Conservation (phyloP, 257 asterid species). For the Lycium ferocissimum region DNA sequence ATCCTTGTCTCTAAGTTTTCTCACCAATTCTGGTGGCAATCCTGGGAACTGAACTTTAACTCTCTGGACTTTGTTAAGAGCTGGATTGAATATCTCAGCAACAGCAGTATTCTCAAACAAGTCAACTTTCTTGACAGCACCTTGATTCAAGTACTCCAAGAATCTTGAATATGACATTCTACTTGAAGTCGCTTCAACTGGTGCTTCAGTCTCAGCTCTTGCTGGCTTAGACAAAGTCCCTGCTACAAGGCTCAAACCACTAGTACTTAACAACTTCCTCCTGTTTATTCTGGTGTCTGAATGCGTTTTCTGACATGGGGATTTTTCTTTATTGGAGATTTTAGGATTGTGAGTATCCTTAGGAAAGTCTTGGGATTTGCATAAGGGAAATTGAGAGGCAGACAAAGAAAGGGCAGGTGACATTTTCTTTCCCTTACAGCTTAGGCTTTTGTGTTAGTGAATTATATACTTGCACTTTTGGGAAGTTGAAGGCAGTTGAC, state of each 20-base stretch:
- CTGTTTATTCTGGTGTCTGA: constrained; percentile 43
- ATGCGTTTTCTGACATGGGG: constrained; percentile 32
- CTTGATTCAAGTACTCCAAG: constrained; percentile 65
- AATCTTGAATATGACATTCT: constrained; percentile 71
- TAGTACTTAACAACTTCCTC: constrained; percentile 44
- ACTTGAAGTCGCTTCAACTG: constrained; percentile 56
- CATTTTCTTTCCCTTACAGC: constrained; percentile 39
- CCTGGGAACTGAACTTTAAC: constrained; percentile 68
- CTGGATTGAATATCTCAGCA: constrained; percentile 63
- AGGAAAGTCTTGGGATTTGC: constrained; percentile 53
- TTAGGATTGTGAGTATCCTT: constrained; percentile 40
- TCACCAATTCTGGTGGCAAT: constrained; percentile 57
- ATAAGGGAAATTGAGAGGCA: constrained; percentile 49
- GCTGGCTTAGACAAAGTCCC: constrained; percentile 48
- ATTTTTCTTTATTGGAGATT: constrained; percentile 1
- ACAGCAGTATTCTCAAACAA: constrained; percentile 67
- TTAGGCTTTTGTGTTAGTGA: background rate
- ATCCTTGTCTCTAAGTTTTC: constrained; percentile 57
- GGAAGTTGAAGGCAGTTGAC: constrained; percentile 27
- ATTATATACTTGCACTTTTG: background rate
- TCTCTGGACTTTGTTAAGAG: constrained; percentile 56
- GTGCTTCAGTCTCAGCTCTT: constrained; percentile 50
- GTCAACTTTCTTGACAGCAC: constrained; percentile 61
- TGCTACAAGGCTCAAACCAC: constrained; percentile 49
- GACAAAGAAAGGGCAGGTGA: constrained; percentile 47